phyloP scores from a whole-genome alignment of 176 grass and related monocot genomes.

The Eleusine indica region DNA sequence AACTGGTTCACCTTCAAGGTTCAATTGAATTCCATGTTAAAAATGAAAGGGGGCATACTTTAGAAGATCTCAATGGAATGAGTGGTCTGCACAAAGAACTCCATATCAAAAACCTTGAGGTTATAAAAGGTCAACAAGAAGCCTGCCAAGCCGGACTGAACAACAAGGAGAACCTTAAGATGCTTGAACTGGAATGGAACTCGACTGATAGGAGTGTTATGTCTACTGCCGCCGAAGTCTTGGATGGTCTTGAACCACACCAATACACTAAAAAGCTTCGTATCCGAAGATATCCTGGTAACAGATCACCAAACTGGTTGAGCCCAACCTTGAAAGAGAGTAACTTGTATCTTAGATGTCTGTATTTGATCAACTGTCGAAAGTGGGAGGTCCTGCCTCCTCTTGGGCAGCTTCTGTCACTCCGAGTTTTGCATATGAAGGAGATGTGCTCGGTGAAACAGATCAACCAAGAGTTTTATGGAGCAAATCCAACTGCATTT shows the following conservation, averaged over 20 bases:
- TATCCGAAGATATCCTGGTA: conserved; percentile 59
- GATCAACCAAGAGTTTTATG: conserved; percentile 44
- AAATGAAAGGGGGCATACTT: conserved; percentile 47
- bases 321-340: not conserved
- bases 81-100: conserved; percentile 41
- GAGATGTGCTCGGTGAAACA: conserved; percentile 46
- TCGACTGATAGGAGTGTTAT: conserved; percentile 17
- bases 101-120: conserved; percentile 62
- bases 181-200: conserved; percentile 64
- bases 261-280: conserved; percentile 47
- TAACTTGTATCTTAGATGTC: conserved; percentile 27
- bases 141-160: conserved; percentile 45
- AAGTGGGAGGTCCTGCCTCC: conserved; percentile 64
- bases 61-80: conserved; percentile 44
- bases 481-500: conserved; percentile 37
- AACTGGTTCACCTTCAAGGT: conserved; percentile 45
- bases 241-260: conserved; percentile 55
- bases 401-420: conserved; percentile 51
- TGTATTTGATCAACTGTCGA: conserved; percentile 62
- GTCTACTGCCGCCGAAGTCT: conserved; percentile 33
- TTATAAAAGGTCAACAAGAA: conserved; percentile 41
- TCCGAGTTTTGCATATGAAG: conserved; percentile 62
- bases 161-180: conserved; percentile 46
- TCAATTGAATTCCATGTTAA: conserved; percentile 65
- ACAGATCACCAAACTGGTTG: conserved; percentile 50